phyloP scores from a whole-genome alignment of 2,329 filamentous ascomycete genomes.

The Helotiales sp. region DNA sequence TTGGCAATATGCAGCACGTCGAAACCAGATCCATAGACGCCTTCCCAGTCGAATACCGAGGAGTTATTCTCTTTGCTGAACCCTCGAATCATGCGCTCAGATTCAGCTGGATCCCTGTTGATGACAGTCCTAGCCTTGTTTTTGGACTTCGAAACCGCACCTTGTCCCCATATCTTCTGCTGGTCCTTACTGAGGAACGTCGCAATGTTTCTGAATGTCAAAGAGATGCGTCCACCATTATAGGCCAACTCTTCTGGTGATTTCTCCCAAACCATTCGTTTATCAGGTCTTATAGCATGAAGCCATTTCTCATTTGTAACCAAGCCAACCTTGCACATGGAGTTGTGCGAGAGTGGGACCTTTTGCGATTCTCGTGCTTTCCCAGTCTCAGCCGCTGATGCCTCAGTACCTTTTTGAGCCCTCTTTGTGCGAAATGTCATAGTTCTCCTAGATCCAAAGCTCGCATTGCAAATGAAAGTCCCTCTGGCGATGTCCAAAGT shows the following conservation, averaged over 20 bases:
- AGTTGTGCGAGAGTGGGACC: constrained; percentile 81
- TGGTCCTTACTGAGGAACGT: constrained; percentile 74
- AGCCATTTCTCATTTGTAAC: constrained; percentile 84
- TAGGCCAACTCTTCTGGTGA: constrained; percentile 69
- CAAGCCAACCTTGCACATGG: constrained; percentile 79
- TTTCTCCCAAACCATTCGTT: constrained; percentile 69
- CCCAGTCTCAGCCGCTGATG: constrained; percentile 21
- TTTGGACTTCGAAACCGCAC: constrained; percentile 69
- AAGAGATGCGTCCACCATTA: constrained; percentile 76
- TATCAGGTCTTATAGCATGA: constrained; percentile 89
- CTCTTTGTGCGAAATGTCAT: constrained; percentile 90
- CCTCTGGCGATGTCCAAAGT: constrained; percentile 83
- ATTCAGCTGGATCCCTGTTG: constrained; percentile 67
- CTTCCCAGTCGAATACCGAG: constrained; percentile 71
- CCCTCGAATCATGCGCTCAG: constrained; percentile 68
- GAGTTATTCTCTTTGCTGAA: constrained; percentile 86
- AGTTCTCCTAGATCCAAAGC: constrained; percentile 84
- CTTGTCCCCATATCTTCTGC: constrained; percentile 84
- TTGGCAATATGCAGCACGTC: constrained; percentile 71
- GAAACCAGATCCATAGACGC: constrained; percentile 75
- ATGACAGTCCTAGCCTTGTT: constrained; percentile 62
- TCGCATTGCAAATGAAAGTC: constrained; percentile 89
- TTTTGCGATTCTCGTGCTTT: constrained; percentile 46
- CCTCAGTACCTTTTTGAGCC: constrained; percentile 41
- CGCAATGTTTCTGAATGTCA: constrained; percentile 88